phyloP scores from a whole-genome alignment of 192 early-diverging fungal species.

The Backusella macrospora region DNA sequence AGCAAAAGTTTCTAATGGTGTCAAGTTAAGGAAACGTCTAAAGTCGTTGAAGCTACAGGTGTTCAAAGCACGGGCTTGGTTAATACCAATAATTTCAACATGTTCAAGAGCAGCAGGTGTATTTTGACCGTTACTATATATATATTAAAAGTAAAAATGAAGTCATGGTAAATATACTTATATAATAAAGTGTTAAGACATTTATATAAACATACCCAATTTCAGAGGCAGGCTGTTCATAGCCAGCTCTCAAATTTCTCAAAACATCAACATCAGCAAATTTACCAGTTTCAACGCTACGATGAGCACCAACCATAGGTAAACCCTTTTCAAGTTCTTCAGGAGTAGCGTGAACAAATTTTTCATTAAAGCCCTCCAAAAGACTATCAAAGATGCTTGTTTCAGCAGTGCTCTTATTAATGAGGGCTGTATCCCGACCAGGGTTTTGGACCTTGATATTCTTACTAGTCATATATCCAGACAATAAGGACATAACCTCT shows the following conservation, averaged over 20 bases:
- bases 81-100: conserved; percentile 50
- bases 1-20: conserved; percentile 33
- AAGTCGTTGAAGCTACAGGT: conserved; percentile 57
- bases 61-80: conserved; percentile 42
- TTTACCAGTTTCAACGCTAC: conserved; percentile 26
- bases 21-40: conserved; percentile 41
- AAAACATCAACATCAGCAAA: conserved; percentile 23
- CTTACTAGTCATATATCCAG: not conserved
- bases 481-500: conserved; percentile 29
- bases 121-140: conserved; percentile 43
- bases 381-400: conserved; percentile 17
- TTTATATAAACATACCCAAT: conserved; percentile 28
- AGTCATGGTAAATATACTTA: not conserved
- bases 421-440: not conserved
- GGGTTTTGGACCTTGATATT: not conserved
- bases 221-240: conserved; percentile 26
- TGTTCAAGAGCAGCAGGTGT: conserved; percentile 40
- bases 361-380: conserved; percentile 22
- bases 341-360: conserved; percentile 28
- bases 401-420: not conserved
- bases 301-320: conserved; percentile 41
- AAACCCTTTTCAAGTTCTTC: conserved; percentile 32
- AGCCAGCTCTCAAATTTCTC: conserved; percentile 14
- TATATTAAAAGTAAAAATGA: not conserved
- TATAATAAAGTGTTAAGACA: not conserved